phyloP scores from a whole-genome alignment of 2,329 filamentous ascomycete species.

The Verticillium isaacii region DNA sequence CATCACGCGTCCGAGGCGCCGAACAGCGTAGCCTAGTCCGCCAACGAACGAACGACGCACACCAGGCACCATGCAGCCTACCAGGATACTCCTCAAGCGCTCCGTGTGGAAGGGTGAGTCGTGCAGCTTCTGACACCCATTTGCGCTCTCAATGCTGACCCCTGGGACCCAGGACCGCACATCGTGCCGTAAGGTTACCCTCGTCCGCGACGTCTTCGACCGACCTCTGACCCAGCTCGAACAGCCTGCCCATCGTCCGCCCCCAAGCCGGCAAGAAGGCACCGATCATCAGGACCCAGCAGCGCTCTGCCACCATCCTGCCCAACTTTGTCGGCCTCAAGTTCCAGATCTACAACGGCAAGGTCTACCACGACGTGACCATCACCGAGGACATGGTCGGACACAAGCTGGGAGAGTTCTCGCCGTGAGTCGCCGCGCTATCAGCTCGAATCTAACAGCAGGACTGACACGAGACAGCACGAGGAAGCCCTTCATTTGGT shows the following conservation, averaged over 20 bases:
- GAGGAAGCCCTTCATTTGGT: conserved; percentile 53
- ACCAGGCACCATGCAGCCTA: conserved; percentile 58
- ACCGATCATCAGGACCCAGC: conserved; percentile 78
- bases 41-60: conserved; percentile 2
- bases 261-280: conserved; percentile 56
- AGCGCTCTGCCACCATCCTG: conserved; percentile 81
- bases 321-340: conserved; percentile 87
- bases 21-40: background rate
- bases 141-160: background rate
- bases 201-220: conserved; percentile 15
- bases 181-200: conserved; percentile 44
- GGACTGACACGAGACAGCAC: conserved; percentile 33
- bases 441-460: background rate
- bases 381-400: conserved; percentile 97
- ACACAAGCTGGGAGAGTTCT: conserved; percentile 90
- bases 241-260: conserved; percentile 59
- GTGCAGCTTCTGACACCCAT: conserved; percentile 14
- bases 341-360: conserved; percentile 91
- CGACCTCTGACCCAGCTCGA: conserved; percentile 9
- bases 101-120: conserved; percentile 82
- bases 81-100: conserved; percentile 63
- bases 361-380: conserved; percentile 73
- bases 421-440: conserved; percentile 57
- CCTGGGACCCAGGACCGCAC: conserved; percentile 36
- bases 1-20: background rate